Percentiles rank a stretch among this genome's conserved stretches.
Evolutionary conservation across 306 rosid genomes (phyloP).

Genomic region (Rosa rugosa): DNA sequence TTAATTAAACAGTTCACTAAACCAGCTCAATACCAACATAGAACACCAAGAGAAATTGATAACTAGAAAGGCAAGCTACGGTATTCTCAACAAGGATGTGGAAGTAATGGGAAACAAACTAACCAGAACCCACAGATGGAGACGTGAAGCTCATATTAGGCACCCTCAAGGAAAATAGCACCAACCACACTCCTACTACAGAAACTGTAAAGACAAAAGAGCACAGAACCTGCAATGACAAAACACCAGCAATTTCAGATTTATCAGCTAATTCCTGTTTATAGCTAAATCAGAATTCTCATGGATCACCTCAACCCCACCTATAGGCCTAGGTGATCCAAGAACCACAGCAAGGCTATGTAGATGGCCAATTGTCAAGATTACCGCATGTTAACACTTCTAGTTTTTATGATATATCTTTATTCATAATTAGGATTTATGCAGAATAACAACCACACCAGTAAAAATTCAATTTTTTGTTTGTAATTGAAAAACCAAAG

Average conservation of each 20-base stretch:
- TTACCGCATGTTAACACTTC: slow-evolving; percentile 8
- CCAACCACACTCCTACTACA: slow-evolving; percentile 36
- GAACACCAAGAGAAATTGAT: neutral
- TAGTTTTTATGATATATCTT: neutral
- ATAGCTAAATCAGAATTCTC: neutral
- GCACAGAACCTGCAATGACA: slow-evolving; percentile 48
- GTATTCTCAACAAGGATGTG: neutral
- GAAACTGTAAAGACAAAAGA: slow-evolving; percentile 10
- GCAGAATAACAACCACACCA: neutral
- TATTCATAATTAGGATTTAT: neutral
- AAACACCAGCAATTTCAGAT: slow-evolving; percentile 19
- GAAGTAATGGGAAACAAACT: slow-evolving; percentile 31
- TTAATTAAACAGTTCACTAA: neutral
- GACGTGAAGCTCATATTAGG: slow-evolving; percentile 74
- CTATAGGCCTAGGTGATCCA: neutral
- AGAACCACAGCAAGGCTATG: slow-evolving; percentile 1
- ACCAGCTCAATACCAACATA: neutral
- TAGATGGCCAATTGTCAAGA: neutral
- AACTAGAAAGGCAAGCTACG: neutral
- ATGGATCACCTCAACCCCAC: neutral
- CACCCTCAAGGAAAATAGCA: slow-evolving; percentile 28
- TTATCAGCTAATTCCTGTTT: slow-evolving; percentile 10
- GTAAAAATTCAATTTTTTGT: neutral
- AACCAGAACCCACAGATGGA: slow-evolving; percentile 78
- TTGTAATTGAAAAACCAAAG: neutral